Percentiles rank a stretch among this genome's conserved stretches.
phyloP scores from a whole-genome alignment of 805 yeast species.

The Wickerhamiella domercqiae region DNA sequence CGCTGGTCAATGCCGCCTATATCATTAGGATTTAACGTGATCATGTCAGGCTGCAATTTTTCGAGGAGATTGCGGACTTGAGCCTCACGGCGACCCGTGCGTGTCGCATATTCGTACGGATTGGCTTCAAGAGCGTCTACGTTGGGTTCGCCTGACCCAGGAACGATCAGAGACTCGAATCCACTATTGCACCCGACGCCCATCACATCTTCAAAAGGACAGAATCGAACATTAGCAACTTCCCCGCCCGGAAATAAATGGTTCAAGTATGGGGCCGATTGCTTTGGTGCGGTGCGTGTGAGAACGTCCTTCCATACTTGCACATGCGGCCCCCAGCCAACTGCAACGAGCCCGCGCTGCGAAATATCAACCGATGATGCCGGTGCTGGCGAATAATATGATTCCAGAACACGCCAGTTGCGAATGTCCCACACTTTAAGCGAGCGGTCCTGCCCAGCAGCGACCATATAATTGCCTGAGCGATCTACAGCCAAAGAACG shows the following conservation, averaged over 20 bases:
- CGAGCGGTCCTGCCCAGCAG: conserved; percentile 72
- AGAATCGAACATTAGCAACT: conserved; percentile 52
- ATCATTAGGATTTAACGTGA: conserved; percentile 71
- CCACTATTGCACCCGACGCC: conserved; percentile 77
- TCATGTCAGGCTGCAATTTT: conserved; percentile 84
- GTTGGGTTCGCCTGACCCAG: conserved; percentile 97
- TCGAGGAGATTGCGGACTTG: conserved; percentile 78
- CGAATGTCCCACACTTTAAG: conserved; percentile 90
- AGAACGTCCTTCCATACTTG: conserved; percentile 85
- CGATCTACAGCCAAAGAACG: conserved; percentile 75
- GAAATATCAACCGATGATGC: conserved; percentile 67
- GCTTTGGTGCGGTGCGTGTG: conserved; percentile 34
- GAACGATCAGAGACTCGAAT: conserved; percentile 70
- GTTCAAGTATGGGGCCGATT: conserved; percentile 79
- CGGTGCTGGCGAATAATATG: conserved; percentile 69
- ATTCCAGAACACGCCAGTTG: conserved; percentile 58
- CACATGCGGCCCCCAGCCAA: conserved; percentile 93
- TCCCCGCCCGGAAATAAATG: conserved; percentile 70
- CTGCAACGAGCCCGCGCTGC: conserved; percentile 72
- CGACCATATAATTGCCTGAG: conserved; percentile 88
- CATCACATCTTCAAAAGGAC: conserved; percentile 92
- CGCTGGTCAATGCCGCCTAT: conserved; percentile 74
- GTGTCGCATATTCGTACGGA: conserved; percentile 84
- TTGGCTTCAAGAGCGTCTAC: conserved; percentile 85
- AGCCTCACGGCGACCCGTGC: conserved; percentile 81